Evolutionary conservation across 140 eudicot genomes (phyloP).

Genomic region (Anethum foeniculum): DNA sequence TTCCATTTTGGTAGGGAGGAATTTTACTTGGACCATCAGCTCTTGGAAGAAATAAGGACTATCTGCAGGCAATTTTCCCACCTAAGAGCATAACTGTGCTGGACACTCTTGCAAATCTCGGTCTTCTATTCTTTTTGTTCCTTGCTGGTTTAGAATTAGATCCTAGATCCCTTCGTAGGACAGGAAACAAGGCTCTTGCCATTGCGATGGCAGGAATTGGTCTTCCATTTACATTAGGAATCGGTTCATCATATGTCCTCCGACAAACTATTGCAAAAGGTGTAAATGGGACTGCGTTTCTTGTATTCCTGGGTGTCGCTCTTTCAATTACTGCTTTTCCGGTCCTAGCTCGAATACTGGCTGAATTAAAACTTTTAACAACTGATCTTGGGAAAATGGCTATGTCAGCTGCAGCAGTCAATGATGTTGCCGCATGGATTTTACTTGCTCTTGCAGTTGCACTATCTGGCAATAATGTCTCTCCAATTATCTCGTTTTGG

Average conservation of each 20-base stretch:
- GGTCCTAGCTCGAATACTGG: conserved; percentile 81
- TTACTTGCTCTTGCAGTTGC: conserved; percentile 81
- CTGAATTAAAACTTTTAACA: conserved; percentile 83
- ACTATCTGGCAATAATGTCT: conserved; percentile 59
- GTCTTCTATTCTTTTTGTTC: conserved; percentile 80
- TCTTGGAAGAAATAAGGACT: conserved; percentile 49
- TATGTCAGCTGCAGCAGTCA: conserved; percentile 97
- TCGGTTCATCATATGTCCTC: conserved; percentile 58
- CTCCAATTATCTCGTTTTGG: conserved; percentile 70
- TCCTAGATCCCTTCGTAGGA: conserved; percentile 50
- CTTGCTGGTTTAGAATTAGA: conserved; percentile 85
- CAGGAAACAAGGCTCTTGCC: conserved; percentile 58
- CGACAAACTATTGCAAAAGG: conserved; percentile 41
- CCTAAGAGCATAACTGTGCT: conserved; percentile 58
- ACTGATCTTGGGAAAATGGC: conserved; percentile 89
- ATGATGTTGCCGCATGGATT: conserved; percentile 89
- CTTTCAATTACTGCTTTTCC: conserved; percentile 93
- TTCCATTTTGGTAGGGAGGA: conserved; percentile 52
- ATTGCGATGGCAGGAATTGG: conserved; percentile 72
- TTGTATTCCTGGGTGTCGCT: conserved; percentile 95
- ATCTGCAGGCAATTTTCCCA: conserved; percentile 56
- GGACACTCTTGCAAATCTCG: conserved; percentile 82
- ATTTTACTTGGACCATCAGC: conserved; percentile 88
- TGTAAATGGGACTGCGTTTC: conserved; percentile 47
- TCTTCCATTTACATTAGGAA: conserved; percentile 65